Percentiles rank a stretch among this genome's conserved stretches.
phyloP scores from a whole-genome alignment of 2,329 filamentous ascomycete species.

The Monilinia fructicola region DNA sequence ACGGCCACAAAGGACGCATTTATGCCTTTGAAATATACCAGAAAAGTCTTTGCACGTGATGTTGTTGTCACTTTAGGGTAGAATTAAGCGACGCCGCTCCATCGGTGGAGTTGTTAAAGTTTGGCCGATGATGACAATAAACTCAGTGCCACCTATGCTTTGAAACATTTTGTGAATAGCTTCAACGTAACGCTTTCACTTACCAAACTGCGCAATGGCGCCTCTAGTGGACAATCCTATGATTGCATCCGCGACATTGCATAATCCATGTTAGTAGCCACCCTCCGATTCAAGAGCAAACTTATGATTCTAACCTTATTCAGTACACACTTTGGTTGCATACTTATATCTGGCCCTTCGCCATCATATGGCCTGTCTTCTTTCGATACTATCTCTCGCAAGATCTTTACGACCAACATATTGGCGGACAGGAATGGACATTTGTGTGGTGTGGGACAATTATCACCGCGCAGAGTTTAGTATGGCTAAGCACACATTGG shows the following conservation, averaged over 20 bases:
- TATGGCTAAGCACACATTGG: constrained; percentile 98
- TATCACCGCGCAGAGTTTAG: constrained; percentile 79
- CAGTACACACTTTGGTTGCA: constrained; percentile 73
- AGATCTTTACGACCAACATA: constrained; percentile 85
- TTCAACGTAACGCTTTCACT: constrained; percentile 18
- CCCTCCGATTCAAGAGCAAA: neutral
- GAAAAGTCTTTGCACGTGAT: neutral
- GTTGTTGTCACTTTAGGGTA: neutral
- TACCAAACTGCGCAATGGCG: constrained; percentile 52
- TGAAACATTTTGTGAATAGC: constrained; percentile 19
- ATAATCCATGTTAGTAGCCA: constrained; percentile 62
- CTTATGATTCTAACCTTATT: constrained; percentile 25
- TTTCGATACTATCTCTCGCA: constrained; percentile 81
- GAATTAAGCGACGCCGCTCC: constrained; percentile 14
- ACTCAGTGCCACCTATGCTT: constrained; percentile 23
- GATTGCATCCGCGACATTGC: constrained; percentile 83
- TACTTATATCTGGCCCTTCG: constrained; percentile 90
- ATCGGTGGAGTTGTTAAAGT: constrained; percentile 2
- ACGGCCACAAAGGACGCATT: neutral
- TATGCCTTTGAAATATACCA: neutral
- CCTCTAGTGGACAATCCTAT: constrained; percentile 88
- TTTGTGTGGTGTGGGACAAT: constrained; percentile 92
- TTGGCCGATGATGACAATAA: constrained; percentile 10
- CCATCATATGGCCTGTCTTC: constrained; percentile 88
- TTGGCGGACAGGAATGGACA: constrained; percentile 95